These are phyloP conservation scores for Collybia mongolica DNA, from an alignment of 768 basidiomycete genomes.

Conservation along the genomic window DNA sequence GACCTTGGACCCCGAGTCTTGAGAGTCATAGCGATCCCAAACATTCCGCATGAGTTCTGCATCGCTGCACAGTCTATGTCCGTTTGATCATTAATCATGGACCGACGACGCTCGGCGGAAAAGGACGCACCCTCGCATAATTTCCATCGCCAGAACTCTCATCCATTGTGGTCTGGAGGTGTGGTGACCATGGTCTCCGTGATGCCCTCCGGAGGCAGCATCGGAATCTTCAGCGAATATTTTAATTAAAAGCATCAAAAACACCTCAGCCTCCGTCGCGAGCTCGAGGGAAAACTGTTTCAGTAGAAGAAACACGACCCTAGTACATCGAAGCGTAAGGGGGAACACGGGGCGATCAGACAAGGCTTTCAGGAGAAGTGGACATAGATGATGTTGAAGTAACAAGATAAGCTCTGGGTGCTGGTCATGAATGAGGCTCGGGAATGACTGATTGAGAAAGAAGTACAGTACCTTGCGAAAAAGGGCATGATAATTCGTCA, in stretches of 20 bases:
- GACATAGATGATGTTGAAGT: constrained; percentile 88
- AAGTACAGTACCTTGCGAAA: constrained; percentile 66
- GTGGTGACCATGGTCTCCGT: constrained; percentile 26
- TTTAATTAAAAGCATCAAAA: constrained; percentile 70
- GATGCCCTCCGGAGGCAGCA: constrained; percentile 15
- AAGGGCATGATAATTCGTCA: constrained; percentile 88
- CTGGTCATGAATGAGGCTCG: constrained; percentile 33
- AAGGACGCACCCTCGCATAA: constrained; percentile 71
- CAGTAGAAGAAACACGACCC: constrained; percentile 90
- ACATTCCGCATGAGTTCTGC: constrained; percentile 74
- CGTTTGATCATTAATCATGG: not conserved
- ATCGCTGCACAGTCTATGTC: constrained; percentile 68
- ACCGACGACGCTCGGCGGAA: not conserved
- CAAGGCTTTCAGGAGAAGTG: constrained; percentile 81
- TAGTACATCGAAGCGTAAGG: constrained; percentile 84
- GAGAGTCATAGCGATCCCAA: constrained; percentile 77
- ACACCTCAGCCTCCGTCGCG: constrained; percentile 81
- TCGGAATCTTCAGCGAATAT: constrained; percentile 53
- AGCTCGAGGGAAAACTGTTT: constrained; percentile 88
- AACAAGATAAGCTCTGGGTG: constrained; percentile 82
- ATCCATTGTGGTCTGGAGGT: constrained; percentile 73
- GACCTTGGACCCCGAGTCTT: constrained; percentile 61
- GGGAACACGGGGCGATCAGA: constrained; percentile 85
- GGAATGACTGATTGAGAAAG: not conserved
- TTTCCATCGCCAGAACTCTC: constrained; percentile 89